Evolutionary conservation across 2,329 filamentous ascomycete genomes (phyloP).

Genomic region (Pezicula radicicola): DNA sequence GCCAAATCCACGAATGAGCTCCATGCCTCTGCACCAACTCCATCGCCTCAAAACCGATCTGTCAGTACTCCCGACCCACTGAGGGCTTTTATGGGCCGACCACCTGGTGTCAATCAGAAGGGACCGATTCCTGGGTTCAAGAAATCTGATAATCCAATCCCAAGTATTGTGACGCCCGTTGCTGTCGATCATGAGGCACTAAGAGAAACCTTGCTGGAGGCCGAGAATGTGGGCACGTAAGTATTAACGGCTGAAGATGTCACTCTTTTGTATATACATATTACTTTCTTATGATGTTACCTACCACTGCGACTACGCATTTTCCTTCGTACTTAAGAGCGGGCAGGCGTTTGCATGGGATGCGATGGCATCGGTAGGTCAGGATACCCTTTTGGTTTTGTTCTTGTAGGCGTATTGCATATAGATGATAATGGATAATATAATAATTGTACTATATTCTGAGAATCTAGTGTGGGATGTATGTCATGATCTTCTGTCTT

Average conservation of each 20-base stretch:
- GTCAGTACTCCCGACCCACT: conserved; percentile 31
- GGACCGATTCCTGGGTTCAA: conserved; percentile 72
- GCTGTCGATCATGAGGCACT: conserved; percentile 27
- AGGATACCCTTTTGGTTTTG: too few relatives aligned
- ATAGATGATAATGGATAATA: too few relatives aligned
- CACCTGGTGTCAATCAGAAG: conserved; percentile 75
- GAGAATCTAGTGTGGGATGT: too few relatives aligned
- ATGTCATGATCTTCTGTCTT: too few relatives aligned
- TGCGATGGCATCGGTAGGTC: too few relatives aligned
- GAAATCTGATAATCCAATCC: conserved; percentile 30
- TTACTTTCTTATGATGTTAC: background rate
- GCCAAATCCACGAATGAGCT: conserved; percentile 27
- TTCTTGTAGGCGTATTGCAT: too few relatives aligned
- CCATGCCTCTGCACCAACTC: conserved; percentile 3
- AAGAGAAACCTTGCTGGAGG: conserved; percentile 22
- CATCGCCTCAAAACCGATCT: conserved; percentile 13
- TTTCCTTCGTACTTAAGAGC: background rate
- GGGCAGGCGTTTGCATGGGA: background rate
- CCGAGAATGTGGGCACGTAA: background rate
- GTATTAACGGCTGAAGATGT: background rate
- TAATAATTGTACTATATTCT: too few relatives aligned
- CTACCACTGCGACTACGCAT: background rate
- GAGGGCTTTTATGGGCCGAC: conserved; percentile 39
- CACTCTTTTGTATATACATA: background rate
- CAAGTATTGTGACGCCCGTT: conserved; percentile 24